phyloP scores from a whole-genome alignment of 2,329 filamentous ascomycete genomes.

The Phaeosphaeria sp. region DNA sequence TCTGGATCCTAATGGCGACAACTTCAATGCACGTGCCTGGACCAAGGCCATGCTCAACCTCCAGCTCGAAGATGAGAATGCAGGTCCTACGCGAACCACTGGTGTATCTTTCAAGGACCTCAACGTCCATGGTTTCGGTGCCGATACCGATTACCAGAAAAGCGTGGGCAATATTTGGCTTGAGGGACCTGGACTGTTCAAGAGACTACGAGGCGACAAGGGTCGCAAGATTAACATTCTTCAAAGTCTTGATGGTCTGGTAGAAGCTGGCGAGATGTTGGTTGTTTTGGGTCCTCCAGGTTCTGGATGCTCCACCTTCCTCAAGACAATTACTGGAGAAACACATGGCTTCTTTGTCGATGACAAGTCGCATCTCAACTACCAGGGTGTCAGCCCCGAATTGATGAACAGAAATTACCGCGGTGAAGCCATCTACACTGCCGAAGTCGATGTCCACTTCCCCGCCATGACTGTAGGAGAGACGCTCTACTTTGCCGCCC shows the following conservation, averaged over 20 bases:
- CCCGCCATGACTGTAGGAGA: slow-evolving; percentile 78
- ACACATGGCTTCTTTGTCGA: slow-evolving; percentile 80
- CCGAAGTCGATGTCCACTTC: slow-evolving; percentile 84
- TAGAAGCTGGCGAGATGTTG: slow-evolving; percentile 75
- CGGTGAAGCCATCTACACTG: slow-evolving; percentile 86
- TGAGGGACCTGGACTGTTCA: slow-evolving; percentile 47
- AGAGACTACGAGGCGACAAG: slow-evolving; percentile 42
- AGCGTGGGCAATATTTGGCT: slow-evolving; percentile 57
- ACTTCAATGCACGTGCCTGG: slow-evolving; percentile 58
- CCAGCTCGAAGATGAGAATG: slow-evolving; percentile 50
- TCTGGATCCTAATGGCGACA: slow-evolving; percentile 54
- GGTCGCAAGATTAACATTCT: slow-evolving; percentile 67
- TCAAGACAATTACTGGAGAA: slow-evolving; percentile 85
- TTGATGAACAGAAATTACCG: slow-evolving; percentile 81
- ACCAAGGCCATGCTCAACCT: slow-evolving; percentile 58
- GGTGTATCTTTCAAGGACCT: slow-evolving; percentile 56
- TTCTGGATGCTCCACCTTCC: slow-evolving; percentile 78
- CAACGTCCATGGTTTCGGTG: slow-evolving; percentile 57
- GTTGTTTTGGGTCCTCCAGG: slow-evolving; percentile 75
- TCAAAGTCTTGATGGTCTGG: slow-evolving; percentile 70
- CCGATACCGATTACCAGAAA: slow-evolving; percentile 59
- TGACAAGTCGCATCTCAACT: slow-evolving; percentile 76
- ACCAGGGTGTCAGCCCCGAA: slow-evolving; percentile 74
- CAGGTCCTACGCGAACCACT: slow-evolving; percentile 51
- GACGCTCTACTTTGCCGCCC: slow-evolving; percentile 78